Evolutionary conservation across 495 filamentous ascomycete genomes (phyloP), one percentile per base, ranked within the genome.

Genomic region (Penicilliopsis zonata): DNA sequence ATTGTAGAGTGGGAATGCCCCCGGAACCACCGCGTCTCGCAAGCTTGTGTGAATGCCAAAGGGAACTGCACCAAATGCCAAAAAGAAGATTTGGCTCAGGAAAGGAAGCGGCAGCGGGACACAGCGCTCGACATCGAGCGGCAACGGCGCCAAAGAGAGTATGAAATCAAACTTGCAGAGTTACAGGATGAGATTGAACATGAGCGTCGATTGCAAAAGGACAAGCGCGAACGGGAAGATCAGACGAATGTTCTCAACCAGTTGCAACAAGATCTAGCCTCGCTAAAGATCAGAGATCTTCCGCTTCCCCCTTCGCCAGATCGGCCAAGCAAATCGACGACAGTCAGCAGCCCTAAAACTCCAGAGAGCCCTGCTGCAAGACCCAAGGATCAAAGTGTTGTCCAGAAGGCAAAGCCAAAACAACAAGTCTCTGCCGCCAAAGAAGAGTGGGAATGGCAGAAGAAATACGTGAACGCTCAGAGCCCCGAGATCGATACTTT

Each of bases 401-500:
- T n/a, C 5, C 13, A 30, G 24, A 34, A 4, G 4, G 14, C 25
- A 12, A 27, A 21, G 7, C 13, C 26, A n/a, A n/a, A n/a, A n/a
- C n/a, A 29, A 17, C 38, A 13, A 19, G 30, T 30, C 13, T 61
- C 57, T 5, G 32, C 46, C n/a, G 47, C 72, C 0, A 45, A 49
- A 19, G 41, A 39, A 2, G 70, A 82, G 19, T 86, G 81, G 81
- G 41, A 77, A 2, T 46, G 53, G 7, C 67, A 77, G 33, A 84
- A 84, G 38, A 4, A 47, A 4, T 43, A 47, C 10, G 59, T 70
- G 17, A 53, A 53, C 9, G 64, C 66, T 2, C n/a, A 41, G 9
- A 83, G 71, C 40, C 38, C 40, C 2, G 61, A 68, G 3, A 52
- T 87, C 10, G 82, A 90, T 36, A 37, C 52, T 0, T 40, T 87